Evolutionary conservation across 768 basidiomycete species (phyloP), one percentile per base, ranked within the genome.

Genomic region (Omphalotus guepiniiformis): DNA sequence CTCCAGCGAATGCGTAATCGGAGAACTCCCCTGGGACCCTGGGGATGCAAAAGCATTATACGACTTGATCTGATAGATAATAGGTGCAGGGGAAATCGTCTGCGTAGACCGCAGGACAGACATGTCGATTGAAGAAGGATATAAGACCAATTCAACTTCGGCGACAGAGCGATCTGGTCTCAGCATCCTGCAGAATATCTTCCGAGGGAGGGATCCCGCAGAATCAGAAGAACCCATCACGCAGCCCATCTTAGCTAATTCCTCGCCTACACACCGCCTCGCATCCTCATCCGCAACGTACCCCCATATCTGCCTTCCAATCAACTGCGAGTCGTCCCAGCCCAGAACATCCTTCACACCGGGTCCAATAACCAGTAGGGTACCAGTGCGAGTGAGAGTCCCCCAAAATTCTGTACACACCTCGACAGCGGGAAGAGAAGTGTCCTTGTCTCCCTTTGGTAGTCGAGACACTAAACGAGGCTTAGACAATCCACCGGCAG

Each of bases 311-410:
- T 60, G 63, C 53, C 67, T 63, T 5, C 85, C 82, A 18, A 81
- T 62, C 9, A 82, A 55, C 43, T 84, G 83, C 8, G 67, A 68
- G 3, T 67, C 61, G 30, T 68, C 65, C 76, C 78, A 85, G 7
- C 84, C 88, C 3, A 92, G 74, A 9, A 93, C 70, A 56, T 86
- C 80, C 52, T 71, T 62, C 42, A 80, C 70, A 2, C 71, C 76
- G 1, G 64, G 58, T 6, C 79, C 77, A 1, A 75, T 72, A 22
- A 74, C 71, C 12, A 83, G 61, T 42, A 85, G 68, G 3, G 77
- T 73, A 5, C 76, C 71, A 48, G 67, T 43, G 5, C 62, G 49
- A 51, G 72, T 68, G 32, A 79, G 47, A 67, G 70, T 62, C 8
- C 76, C 82, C 85, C 82, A 87, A 47, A 79, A 77, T 55, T 72